Evolutionary conservation across 129 eudicot species (phyloP).

Genomic region (Lonicera japonica): DNA sequence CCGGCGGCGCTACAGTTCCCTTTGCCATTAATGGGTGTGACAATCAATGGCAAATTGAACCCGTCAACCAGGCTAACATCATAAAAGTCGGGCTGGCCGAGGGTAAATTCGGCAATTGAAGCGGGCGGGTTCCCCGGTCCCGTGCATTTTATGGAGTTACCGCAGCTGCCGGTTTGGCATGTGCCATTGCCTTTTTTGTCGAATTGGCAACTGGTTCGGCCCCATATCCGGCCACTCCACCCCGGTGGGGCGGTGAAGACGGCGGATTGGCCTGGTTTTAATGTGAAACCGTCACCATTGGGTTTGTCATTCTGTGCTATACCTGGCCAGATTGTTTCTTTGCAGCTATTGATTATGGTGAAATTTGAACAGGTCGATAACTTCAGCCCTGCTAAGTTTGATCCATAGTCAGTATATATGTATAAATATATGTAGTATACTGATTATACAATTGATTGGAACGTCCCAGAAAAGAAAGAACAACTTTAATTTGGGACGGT

Average conservation of each 20-base stretch:
- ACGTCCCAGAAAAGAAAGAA: not conserved
- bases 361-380: conserved; percentile 31
- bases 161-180: conserved; percentile 57
- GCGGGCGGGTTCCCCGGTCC: conserved; percentile 55
- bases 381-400: conserved; percentile 20
- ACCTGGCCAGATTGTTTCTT: conserved; percentile 63
- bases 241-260: conserved; percentile 38
- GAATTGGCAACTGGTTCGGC: conserved; percentile 62
- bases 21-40: conserved; percentile 44
- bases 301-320: conserved; percentile 39
- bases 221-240: conserved; percentile 79
- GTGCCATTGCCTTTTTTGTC: conserved; percentile 45
- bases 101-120: conserved; percentile 52
- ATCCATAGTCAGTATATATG: too few species aligned
- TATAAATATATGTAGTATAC: conserved; percentile 10
- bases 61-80: conserved; percentile 70
- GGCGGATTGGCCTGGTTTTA: conserved; percentile 40
- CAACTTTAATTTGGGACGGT: not conserved
- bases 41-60: conserved; percentile 50
- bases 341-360: conserved; percentile 51
- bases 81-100: conserved; percentile 38
- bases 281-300: conserved; percentile 33
- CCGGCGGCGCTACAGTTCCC: conserved; percentile 52
- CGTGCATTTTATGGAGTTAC: conserved; percentile 35
- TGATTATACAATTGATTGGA: not conserved